phyloP scores from a whole-genome alignment of 257 asterid species.

The Solanum chiquidenum region DNA sequence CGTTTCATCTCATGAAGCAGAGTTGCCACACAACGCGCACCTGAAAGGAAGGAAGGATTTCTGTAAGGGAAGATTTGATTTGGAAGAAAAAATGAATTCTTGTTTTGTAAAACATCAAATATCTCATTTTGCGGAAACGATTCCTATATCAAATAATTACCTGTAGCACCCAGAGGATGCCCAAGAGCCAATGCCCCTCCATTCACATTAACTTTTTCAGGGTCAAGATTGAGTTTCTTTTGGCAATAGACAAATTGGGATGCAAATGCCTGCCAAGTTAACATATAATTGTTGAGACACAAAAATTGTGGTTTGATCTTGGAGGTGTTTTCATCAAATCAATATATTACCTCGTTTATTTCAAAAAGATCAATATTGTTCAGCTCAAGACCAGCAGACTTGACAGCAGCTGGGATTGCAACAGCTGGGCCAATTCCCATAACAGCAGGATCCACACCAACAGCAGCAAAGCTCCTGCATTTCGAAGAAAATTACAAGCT shows the following conservation, averaged over 20 bases:
- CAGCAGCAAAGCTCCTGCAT: conserved; percentile 78
- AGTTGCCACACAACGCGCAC: conserved; percentile 89
- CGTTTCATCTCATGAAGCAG: conserved; percentile 89
- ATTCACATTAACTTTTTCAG: conserved; percentile 73
- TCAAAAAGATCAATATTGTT: conserved; percentile 64
- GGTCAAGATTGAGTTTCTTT: conserved; percentile 66
- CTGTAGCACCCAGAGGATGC: conserved; percentile 92
- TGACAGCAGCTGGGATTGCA: conserved; percentile 88
- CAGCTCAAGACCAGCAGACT: conserved; percentile 73
- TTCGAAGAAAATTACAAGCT: background rate
- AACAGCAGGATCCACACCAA: conserved; percentile 94
- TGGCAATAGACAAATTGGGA: conserved; percentile 82
- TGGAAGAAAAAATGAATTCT: background rate
- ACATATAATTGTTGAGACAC: background rate
- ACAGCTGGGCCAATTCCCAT: conserved; percentile 95
- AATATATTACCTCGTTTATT: conserved; percentile 67
- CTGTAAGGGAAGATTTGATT: background rate
- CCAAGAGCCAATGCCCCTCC: conserved; percentile 98
- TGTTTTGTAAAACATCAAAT: background rate
- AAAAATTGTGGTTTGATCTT: background rate
- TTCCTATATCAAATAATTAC: conserved; percentile 12
- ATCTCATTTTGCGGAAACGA: background rate
- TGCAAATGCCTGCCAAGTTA: conserved; percentile 65
- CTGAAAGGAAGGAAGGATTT: conserved; percentile 16
- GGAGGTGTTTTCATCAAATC: background rate